Base-by-base conservation (phyloP, 2,329 filamentous ascomycete species). In the Cercospora beticola region DNA sequence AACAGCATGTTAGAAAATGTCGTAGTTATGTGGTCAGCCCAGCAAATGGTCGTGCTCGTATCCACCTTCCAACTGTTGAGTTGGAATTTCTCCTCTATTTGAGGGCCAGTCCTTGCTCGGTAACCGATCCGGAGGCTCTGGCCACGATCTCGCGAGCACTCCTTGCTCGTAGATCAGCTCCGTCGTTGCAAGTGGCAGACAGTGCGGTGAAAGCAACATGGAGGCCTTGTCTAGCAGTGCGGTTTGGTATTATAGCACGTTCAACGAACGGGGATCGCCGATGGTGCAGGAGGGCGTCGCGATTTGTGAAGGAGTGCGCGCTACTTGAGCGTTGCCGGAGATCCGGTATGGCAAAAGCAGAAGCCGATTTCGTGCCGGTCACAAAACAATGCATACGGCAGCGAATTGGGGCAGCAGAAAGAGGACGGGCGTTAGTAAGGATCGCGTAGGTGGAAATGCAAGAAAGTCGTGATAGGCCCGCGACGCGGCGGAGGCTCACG, bases 201-300 rank as follows among this genome's bases (percentile, higher is more conserved):
- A 58, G 28, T 31, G 62, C 62, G 49, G 16, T 57, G 14, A 43
- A 58, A 33, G n/a, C 16, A 23, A 52, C 62, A 64, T 57, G 49
- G 46, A 57, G 18, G 26, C 49, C 62, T 26, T 40, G 62, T 64
- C 62, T 64, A 64, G 62, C 31, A 40, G 49, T 16, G 12, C 30
- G 31, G 9, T 10, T 10, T 43, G 59, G 23, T 26, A 23, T 18
- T 64, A 64, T 58, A 46, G 62, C 62, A 14, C 49, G 33, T 23
- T 64, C 62, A 64, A 64, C 62, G 21, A 57, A 30, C 30, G 30
- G 33, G 21, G 52, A 64, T 64, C 62, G 62, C 3, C 30, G 52
- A 64, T 64, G 33, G 54, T 43, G 62, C 49, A 36, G 62, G 56
- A 30, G 7, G 30, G 52, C 62, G 31, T 64, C 9, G 49, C 23